Evolutionary conservation across 257 asterid species (phyloP).

Genomic region (Solanum virginianum): DNA sequence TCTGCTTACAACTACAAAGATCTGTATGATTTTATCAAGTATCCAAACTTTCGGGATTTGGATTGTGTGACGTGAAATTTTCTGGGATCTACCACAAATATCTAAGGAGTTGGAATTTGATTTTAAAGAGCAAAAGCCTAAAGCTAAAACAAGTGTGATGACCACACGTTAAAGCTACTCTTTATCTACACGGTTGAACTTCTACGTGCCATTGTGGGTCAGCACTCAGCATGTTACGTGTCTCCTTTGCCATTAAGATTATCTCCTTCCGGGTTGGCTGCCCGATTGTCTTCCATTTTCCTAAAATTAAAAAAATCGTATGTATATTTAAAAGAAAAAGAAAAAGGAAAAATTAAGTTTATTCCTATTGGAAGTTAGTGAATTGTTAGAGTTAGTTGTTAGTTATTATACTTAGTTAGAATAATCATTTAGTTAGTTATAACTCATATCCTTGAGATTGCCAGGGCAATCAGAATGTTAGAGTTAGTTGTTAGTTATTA

Average conservation of each 20-base stretch:
- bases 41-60: background rate
- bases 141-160: conserved; percentile 34
- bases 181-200: conserved; percentile 35
- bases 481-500: too few species aligned
- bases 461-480: too few species aligned
- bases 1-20: background rate
- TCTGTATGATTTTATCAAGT: background rate
- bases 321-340: too few species aligned
- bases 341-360: too few species aligned
- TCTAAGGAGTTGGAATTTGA: background rate
- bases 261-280: background rate
- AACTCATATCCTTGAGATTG: too few species aligned
- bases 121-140: background rate
- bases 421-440: too few species aligned
- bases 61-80: background rate
- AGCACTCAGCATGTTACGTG: background rate
- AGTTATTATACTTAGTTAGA: too few species aligned
- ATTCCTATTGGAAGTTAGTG: too few species aligned
- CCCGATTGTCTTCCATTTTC: background rate
- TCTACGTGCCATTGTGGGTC: conserved; percentile 30
- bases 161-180: conserved; percentile 71
- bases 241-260: background rate
- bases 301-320: too few species aligned
- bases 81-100: background rate
- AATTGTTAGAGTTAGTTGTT: too few species aligned